Conservation (phyloP, 1,284 basidiomycete species). For the Ceratobasidium sp. region DNA sequence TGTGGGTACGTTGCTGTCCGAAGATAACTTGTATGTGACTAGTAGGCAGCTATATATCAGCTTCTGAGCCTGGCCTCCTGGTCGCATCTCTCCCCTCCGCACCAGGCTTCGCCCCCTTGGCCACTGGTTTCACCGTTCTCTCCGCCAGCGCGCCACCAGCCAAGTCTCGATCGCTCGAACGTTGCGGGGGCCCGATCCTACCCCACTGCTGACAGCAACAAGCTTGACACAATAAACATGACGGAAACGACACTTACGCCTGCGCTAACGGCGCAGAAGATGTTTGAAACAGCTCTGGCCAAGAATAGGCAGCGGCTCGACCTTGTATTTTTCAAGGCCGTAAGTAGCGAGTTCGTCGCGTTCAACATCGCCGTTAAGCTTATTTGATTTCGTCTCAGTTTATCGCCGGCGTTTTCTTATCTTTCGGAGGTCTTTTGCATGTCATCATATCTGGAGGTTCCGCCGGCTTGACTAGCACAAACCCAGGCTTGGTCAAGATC, state of each 20-base stretch:
- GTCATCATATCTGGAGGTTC: slow-evolving; percentile 69
- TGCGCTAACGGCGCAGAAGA: slow-evolving; percentile 61
- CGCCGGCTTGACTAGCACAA: slow-evolving; percentile 56
- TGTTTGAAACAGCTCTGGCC: slow-evolving; percentile 63
- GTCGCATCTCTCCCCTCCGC: slow-evolving; percentile 37
- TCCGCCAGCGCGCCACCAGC: neutral
- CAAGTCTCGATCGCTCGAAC: slow-evolving; percentile 22
- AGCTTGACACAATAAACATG: neutral
- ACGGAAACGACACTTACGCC: slow-evolving; percentile 60
- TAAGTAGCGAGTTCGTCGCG: slow-evolving; percentile 50
- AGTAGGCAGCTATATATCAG: slow-evolving; percentile 6
- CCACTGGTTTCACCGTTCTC: neutral
- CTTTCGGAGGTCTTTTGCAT: slow-evolving; percentile 72
- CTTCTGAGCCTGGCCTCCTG: neutral
- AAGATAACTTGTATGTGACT: slow-evolving; percentile 1
- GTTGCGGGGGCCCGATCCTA: slow-evolving; percentile 19
- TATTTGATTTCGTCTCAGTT: slow-evolving; percentile 54
- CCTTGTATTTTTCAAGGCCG: slow-evolving; percentile 69
- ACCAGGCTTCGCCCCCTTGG: neutral
- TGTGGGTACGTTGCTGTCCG: neutral
- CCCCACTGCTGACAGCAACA: neutral
- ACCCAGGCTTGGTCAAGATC: slow-evolving; percentile 72
- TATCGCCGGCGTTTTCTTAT: slow-evolving; percentile 71
- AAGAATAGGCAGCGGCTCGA: slow-evolving; percentile 71
- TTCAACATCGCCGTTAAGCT: neutral